Base-by-base conservation (phyloP, 2,329 filamentous ascomycete species). In the Samsoniella hepiali region DNA sequence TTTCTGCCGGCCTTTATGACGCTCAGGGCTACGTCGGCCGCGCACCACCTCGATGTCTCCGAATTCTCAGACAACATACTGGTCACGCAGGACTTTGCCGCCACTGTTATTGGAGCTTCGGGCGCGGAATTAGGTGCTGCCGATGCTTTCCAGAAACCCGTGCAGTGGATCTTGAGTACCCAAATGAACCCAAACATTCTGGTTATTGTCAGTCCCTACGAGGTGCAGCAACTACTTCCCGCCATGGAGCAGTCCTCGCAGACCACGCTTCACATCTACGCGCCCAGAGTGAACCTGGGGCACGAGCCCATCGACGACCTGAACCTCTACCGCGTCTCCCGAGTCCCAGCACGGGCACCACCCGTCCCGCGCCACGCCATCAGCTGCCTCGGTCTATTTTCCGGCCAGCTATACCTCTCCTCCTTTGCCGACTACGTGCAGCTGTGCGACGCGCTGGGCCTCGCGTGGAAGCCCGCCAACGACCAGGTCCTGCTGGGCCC, bases 351-450 rank as follows among this genome's bases (percentile, higher is more conserved):
- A 7, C 31, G n/a, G 3, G 34, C 22, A 22, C 22, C 22, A 22
- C 17, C 34, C 5, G 9, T 60, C 27, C 44, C 59, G 27, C 3
- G 10, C 1, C 38, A 38, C 40, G 36, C 2, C 22, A 8, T 50
- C 0, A 73, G 77, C 0, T 77, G 84, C 63, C 77, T 91, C 0
- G 88, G 89, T 47, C 73, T 91, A 0, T 91, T 92, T 62, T 78
- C 89, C 0, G 89, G 89, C 0, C 86, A 89, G 61, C 77, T 91
- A 0, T 91, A 91, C 67, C 75, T 91, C 10, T 72, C 70, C 0
- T 80, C 77, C 0, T 83, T 79, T 51, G 63, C 74, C 0, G 82
- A 89, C 58, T 91, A 91, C 65, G 66, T 71, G 0, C 70, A 75
- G 1, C 69, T 82, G 0, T 88, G 85, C 65, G 69, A 75, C 1